Base-by-base conservation (phyloP, 140 eudicot genomes). In the Anethum foeniculum region DNA sequence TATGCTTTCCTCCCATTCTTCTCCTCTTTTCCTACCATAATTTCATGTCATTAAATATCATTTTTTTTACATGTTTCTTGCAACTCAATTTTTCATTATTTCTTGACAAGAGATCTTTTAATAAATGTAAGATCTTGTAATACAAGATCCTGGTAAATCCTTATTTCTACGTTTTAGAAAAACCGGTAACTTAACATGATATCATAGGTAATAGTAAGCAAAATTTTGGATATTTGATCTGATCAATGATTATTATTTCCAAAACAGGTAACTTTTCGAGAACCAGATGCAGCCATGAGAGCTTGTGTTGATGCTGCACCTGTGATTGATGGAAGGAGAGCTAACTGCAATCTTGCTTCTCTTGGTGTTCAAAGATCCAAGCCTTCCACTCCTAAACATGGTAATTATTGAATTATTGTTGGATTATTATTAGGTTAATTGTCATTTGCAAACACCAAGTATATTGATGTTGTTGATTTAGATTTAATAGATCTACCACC, bases 291-390 rank as follows among this genome's bases (percentile, higher is more conserved):
- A 0, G 97, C 98, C 52, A 92, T 92, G 97, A 94, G 93, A 78
- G 96, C 98, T 6, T 94, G 98, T 67, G 90, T 89, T 19, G 95
- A 94, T 84, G 90, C 98, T 15, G 86, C 93, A 80, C 98, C 98
- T 44, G 96, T 94, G 87, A 94, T 94, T 36, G 98, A 94, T 84
- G 98, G 97, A 3, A 83, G 98, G 88, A 92, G 96, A 79, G 98
- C 98, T 34, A 94, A 94, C 16, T 94, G 98, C 58, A 94, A 94
- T 80, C 97, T 94, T 84, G 98, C 98, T 86, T 92, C 97, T 80
- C 77, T 94, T 84, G 98, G 98, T 80, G 97, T 90, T 86, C 98
- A 94, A 83, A 88, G 94, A 88, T 92, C 98, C 78, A 94, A 94
- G 82, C 98, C 96, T 64, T 91, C 97, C 49, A 94, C 97, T 39